A percentile compares a stretch with the other conserved stretches of the same genome.
Evolutionary conservation across 2,329 filamentous ascomycete genomes (phyloP).

Genomic region (Hypoxylon sp.): DNA sequence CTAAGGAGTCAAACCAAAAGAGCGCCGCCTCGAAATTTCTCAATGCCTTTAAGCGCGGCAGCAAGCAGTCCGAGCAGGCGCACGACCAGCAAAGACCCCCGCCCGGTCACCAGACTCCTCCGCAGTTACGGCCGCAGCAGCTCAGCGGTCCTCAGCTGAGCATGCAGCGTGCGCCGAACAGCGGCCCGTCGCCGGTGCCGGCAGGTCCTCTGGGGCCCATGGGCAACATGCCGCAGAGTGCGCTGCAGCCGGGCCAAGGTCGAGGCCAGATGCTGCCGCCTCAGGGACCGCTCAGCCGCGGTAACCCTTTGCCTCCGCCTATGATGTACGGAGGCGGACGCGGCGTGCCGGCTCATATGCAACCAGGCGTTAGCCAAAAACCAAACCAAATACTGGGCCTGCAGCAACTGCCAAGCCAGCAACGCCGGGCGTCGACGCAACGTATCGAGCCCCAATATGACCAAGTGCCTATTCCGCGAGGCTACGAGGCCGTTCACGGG

Average conservation of each 20-base stretch:
- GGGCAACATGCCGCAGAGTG: conserved; percentile 21
- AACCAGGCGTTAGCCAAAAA: conserved; percentile 33
- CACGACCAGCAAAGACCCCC: conserved; percentile 31
- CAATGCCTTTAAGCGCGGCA: conserved; percentile 47
- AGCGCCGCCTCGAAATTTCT: conserved; percentile 48
- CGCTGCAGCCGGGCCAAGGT: conserved; percentile 36
- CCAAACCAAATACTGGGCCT: conserved; percentile 28
- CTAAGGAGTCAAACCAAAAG: conserved; percentile 48
- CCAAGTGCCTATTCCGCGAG: conserved; percentile 50
- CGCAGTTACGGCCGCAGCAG: conserved; percentile 24
- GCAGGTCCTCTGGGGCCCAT: conserved; percentile 31
- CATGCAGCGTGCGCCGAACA: conserved; percentile 15
- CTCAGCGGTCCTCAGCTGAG: conserved; percentile 32
- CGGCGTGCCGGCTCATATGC: conserved; percentile 27
- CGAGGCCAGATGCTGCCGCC: conserved; percentile 26
- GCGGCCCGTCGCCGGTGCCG: conserved; percentile 29
- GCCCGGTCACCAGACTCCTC: conserved; percentile 29
- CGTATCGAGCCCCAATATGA: conserved; percentile 46
- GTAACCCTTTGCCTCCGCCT: conserved; percentile 36
- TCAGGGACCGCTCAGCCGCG: conserved; percentile 35
- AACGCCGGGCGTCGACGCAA: conserved; percentile 18
- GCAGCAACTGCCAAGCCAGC: conserved; percentile 12
- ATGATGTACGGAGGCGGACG: conserved; percentile 39
- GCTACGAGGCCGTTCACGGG: conserved; percentile 51
- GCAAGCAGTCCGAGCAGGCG: conserved; percentile 41